Evolutionary conservation across 2,329 filamentous ascomycete species (phyloP), one percentile per base, ranked within the genome.

Genomic region (Fonsecaea pedrosoi): DNA sequence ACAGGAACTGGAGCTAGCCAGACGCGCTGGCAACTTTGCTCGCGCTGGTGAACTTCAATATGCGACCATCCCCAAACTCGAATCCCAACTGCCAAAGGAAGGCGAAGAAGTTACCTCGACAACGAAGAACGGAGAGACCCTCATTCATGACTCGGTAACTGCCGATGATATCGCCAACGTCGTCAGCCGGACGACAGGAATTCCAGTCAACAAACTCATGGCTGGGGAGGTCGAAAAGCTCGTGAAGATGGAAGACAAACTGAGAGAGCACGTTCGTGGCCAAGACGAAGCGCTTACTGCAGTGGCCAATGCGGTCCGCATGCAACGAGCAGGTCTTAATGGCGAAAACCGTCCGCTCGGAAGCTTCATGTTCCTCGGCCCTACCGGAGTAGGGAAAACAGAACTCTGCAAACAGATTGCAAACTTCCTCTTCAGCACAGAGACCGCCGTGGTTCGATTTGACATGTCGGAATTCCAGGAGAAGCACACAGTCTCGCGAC

Each of bases 381-480:
- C 95, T 4, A 98, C 95, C 0, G 95, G 95, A 75, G 94, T 97
- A 18, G 95, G 95, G 65, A 99, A 98, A 82, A 99, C 95, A 2
- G 94, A 98, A 76, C 87, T 98, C 0, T 97, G 94, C 84, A 98
- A 98, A 84, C 94, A 96, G 77, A 89, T 99, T 73, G 95, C 95
- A 1, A 87, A 86, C 65, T 98, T 97, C 81, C 83, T 99, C 42
- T 99, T 98, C 80, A 95, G 91, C 0, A 97, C 92, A 1, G 92
- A 97, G 74, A 88, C 89, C 34, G 94, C 95, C 2, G 92, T 99
- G 32, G 88, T 97, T 38, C 87, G 95, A 38, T 98, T 98, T 78
- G 95, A 98, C 78, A 98, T 98, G 95, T 92, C 89, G 73, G 95
- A 99, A 76, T 98, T 97, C 77, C 93, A 96, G 76, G 95, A 98